Evolutionary conservation across 768 basidiomycete genomes (phyloP), one percentile per base, ranked within the genome.

Genomic region (Serendipita sp.): DNA sequence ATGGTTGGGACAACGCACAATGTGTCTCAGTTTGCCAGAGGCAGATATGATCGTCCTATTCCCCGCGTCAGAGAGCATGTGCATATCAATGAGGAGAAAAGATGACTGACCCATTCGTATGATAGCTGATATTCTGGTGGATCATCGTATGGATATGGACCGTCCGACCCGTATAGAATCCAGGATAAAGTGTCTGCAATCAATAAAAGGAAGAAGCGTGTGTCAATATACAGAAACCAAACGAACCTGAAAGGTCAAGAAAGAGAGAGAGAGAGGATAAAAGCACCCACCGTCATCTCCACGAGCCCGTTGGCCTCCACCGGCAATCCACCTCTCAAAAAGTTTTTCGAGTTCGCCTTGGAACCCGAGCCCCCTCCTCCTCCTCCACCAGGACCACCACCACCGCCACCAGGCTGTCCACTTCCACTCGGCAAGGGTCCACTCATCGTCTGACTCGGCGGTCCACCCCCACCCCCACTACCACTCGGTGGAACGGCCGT

Each of bases 81-180:
- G 17, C 48, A 24, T 11, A 26, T 22, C 4, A 11, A 28, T 30
- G 17, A 4, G 38, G 16, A n/a, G 30, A 7, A 28, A 50, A 34
- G 33, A 38, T 38, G 5, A n/a, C 53, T 24, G 17, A n/a, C 53
- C 53, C 53, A 24, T 58, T 58, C 11, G 0, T 34, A 31, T 58
- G 24, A 30, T 28, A 30, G 24, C 33, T 28, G 20, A 58, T 58
- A 31, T 68, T 64, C 31, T 68, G 65, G 66, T 73, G 72, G 9
- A 76, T 73, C 24, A 72, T 65, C 30, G 74, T 66, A 66, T 73
- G 75, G 53, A 76, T 67, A 65, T 76, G 76, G 61, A 73, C 71
- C 17, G 75, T 73, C 5, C 71, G 66, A 24, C 69, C 69, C n/a
- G 72, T 34, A 28, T 72, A 71, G 64, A 64, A 73, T 24, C 75